Base-by-base conservation (phyloP, 257 asterid species). In the Vinca minor region DNA sequence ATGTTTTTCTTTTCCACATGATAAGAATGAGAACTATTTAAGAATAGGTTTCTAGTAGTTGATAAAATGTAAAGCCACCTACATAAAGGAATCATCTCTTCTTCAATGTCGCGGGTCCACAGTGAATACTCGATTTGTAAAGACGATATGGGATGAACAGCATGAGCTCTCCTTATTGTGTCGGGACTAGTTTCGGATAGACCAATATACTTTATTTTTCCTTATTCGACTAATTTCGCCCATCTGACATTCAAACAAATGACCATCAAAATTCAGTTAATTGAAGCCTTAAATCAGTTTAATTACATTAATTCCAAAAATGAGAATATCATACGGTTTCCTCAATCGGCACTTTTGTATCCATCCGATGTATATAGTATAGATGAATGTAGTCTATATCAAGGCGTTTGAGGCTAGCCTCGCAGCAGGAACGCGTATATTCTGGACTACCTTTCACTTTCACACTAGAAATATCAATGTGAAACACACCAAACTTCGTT, bases 71-170 rank as follows among this genome's bases (percentile, higher is more conserved):
- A 11, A 31, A 2, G 34, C 0, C 35, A 50, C 67, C 73, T 60
- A 46, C 73, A 69, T 26, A 74, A 65, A 5, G 92, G 88, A 71
- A 85, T 71, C 2, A 82, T 74, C 54, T 76, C 88, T 5, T 78
- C 71, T 56, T 85, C 88, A 28, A 82, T 81, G 4, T 78, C 85
- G n/a, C 86, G 82, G 10, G 79, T 73, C 85, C 86, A 78, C 25
- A 82, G 38, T 2, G 92, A 85, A 54, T 85, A 85, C 76, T 85
- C 92, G 77, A 78, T 85, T 39, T 85, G 83, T 20, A 82, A 68
- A 12, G 82, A 80, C 23, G 82, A 74, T 35, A 85, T 58, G 2
- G 88, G 86, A 73, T 84, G 91, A 71, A 84, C 82, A 0, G 60
- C 75, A 49, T 84, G 86, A 0, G 88, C 91, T 60, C 91, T 82